These are phyloP conservation scores for Globisporangium lucens DNA, from an alignment of 352 stramenopile species.

Conservation along the genomic window DNA sequence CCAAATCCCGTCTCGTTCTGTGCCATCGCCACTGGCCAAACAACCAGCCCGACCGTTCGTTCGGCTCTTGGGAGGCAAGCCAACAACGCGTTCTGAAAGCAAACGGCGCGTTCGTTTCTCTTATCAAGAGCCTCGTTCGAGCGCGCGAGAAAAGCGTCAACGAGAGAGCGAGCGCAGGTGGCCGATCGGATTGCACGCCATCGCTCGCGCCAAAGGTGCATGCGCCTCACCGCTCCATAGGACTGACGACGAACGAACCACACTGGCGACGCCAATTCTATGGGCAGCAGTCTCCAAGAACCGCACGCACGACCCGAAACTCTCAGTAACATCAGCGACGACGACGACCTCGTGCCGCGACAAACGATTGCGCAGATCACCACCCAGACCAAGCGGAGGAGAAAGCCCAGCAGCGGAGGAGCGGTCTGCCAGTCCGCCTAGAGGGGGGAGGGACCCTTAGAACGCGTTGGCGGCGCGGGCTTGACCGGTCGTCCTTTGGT, in stretches of 20 bases:
- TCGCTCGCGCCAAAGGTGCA: background rate
- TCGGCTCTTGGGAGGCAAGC: background rate
- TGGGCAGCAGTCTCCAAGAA: background rate
- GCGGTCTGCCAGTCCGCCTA: background rate
- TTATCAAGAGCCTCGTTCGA: background rate
- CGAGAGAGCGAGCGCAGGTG: background rate
- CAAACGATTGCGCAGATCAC: background rate
- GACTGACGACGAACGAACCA: background rate
- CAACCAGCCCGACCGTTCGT: no score
- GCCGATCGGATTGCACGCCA: background rate
- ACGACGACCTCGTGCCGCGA: background rate
- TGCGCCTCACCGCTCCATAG: background rate
- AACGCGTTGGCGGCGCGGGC: background rate
- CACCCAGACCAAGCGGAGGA: background rate
- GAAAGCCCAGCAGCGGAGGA: background rate
- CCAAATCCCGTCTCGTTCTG: no score
- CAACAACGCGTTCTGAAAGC: background rate
- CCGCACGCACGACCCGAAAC: background rate
- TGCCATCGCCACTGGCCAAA: no score
- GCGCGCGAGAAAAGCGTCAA: background rate
- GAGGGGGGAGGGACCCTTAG: background rate
- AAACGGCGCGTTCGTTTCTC: slow-evolving; percentile 2
- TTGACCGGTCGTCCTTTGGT: background rate
- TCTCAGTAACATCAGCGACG: background rate
- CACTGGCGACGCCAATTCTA: background rate